Evolutionary conservation across 371 early-diverging fungal genomes (phyloP).

Genomic region (Coemansia sp.): DNA sequence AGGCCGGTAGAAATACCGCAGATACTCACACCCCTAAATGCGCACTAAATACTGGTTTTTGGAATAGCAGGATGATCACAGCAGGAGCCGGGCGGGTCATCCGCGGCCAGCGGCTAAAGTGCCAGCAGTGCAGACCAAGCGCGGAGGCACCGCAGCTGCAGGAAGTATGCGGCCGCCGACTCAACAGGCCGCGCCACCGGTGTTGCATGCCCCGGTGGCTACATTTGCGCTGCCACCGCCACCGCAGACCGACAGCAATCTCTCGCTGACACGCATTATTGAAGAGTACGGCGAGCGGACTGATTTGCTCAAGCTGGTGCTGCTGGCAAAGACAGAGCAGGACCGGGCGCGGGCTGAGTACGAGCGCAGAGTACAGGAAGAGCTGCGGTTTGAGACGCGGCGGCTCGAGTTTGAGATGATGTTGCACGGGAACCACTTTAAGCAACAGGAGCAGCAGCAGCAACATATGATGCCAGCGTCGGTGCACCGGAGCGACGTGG

Average conservation of each 20-base stretch:
- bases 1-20: not conserved
- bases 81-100: not conserved
- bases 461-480: constrained; percentile 8
- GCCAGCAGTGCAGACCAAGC: constrained; percentile 4
- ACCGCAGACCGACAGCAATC: constrained; percentile 20
- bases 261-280: constrained; percentile 31
- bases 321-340: constrained; percentile 45
- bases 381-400: constrained; percentile 44
- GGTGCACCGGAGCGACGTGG: constrained; percentile 29
- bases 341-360: constrained; percentile 45
- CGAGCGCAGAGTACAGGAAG: constrained; percentile 47
- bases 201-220: constrained; percentile 2
- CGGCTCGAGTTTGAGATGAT: constrained; percentile 50
- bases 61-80: not conserved
- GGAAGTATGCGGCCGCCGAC: not conserved
- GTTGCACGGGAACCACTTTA: constrained; percentile 40
- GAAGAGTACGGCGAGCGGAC: constrained; percentile 43
- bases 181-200: constrained; percentile 8
- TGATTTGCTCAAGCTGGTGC: constrained; percentile 40
- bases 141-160: constrained; percentile 2
- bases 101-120: not conserved
- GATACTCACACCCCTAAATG: too few relatives aligned
- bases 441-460: constrained; percentile 43
- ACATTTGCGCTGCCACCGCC: constrained; percentile 13
- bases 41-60: too few relatives aligned